phyloP scores from a whole-genome alignment of 2,329 filamentous ascomycete species.

The Pseudocercospora fuligena region DNA sequence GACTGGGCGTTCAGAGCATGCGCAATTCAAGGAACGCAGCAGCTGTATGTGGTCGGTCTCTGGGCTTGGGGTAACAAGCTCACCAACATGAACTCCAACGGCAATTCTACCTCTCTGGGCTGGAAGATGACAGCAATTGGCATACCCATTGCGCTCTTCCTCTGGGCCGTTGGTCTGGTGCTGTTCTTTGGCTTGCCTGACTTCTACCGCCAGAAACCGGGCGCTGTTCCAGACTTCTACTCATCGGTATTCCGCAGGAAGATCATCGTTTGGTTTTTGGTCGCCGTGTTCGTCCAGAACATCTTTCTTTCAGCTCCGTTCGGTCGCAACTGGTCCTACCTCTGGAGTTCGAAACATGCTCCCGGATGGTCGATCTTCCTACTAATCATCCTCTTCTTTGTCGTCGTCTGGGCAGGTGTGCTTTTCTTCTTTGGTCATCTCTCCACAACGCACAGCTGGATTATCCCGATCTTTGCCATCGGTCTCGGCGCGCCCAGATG shows the following conservation, averaged over 20 bases:
- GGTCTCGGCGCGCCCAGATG: constrained; percentile 68
- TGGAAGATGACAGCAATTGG: constrained; percentile 55
- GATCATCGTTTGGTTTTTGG: constrained; percentile 70
- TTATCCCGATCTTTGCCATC: constrained; percentile 69
- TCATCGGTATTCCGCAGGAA: constrained; percentile 64
- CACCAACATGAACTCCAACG: constrained; percentile 51
- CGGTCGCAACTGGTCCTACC: constrained; percentile 69
- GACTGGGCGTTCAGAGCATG: constrained; percentile 71
- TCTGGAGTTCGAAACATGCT: constrained; percentile 63
- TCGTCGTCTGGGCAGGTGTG: constrained; percentile 60
- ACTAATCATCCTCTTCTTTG: constrained; percentile 61
- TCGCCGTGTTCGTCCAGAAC: constrained; percentile 67
- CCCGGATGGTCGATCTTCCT: constrained; percentile 62
- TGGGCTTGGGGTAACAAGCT: constrained; percentile 70
- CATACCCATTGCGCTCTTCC: constrained; percentile 60
- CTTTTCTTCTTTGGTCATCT: constrained; percentile 59
- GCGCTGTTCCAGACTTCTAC: constrained; percentile 69
- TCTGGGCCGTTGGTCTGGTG: constrained; percentile 62
- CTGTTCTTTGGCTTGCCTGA: constrained; percentile 67
- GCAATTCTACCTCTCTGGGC: constrained; percentile 40
- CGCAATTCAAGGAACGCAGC: constrained; percentile 69
- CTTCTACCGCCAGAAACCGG: constrained; percentile 69
- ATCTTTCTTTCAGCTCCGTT: constrained; percentile 70
- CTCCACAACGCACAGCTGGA: constrained; percentile 67
- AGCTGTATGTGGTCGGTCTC: constrained; percentile 66